Evolutionary conservation across 2,329 filamentous ascomycete genomes (phyloP), one percentile per base, ranked within the genome.

Genomic region (Diplodia mutila): DNA sequence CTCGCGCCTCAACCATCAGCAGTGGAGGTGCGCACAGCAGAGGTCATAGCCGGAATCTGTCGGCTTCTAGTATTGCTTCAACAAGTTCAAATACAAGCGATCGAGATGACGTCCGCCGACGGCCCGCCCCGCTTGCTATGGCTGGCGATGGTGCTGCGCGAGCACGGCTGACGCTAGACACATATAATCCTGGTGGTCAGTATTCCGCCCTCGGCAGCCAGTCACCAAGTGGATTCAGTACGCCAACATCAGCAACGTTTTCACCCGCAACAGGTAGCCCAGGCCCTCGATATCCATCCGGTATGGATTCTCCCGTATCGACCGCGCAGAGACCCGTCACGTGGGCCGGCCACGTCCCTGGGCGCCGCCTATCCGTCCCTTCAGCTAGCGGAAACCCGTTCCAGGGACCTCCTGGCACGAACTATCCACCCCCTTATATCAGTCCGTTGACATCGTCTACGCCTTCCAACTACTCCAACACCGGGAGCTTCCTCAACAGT

Each of bases 101-200:
- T 61, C 77, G 75, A 25, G 87, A 89, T 53, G 91, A 93, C 67
- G 34, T 39, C n/a, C 87, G 92, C 61, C 87, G 91, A 68, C 87
- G 92, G 29, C 94, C 93, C 6, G 89, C 92, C 25, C 92, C 93
- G 0, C 82, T 97, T 23, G 90, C 94, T 68, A 95, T 96, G 89
- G 90, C 90, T 4, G 86, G 86, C 54, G 91, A 95, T 67, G 86
- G 87, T 21, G 75, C 80, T 66, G 77, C 80, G 23, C 86, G 91
- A 68, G 84, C 88, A 11, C 85, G 90, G 52, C 77, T 91, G 23
- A 88, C 89, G 6, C 77, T 92, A 55, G 92, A 95, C 68, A 81
- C 83, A 0, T 85, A 85, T 77, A 82, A 82, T 67, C 86, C 89
- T 2, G 87, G 85, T 65, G 87, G 86, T 49, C 86, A 87, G 21